These are phyloP conservation scores for Amauroascus verrucosus DNA, from an alignment of 2,329 filamentous ascomycete genomes.

Conservation along the genomic window DNA sequence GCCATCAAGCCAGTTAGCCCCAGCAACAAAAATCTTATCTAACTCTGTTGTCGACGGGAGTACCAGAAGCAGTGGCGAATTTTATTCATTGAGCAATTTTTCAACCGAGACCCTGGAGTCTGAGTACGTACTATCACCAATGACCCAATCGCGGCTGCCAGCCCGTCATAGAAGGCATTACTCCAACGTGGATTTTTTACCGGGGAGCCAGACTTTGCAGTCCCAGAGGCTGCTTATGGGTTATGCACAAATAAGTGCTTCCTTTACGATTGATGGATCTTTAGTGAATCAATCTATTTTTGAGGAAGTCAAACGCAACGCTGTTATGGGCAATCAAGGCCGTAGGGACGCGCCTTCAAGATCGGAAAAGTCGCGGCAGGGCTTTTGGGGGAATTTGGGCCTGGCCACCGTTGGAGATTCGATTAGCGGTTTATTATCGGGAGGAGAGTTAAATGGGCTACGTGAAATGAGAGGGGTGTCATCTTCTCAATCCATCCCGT, in stretches of 20 bases:
- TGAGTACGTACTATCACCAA: constrained; percentile 55
- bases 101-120: constrained; percentile 88
- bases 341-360: constrained; percentile 62
- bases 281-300: constrained; percentile 82
- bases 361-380: constrained; percentile 58
- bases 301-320: constrained; percentile 91
- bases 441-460: constrained; percentile 80
- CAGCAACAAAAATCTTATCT: constrained; percentile 36
- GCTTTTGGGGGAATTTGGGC: constrained; percentile 72
- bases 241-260: constrained; percentile 86
- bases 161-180: constrained; percentile 34
- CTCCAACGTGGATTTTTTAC: constrained; percentile 33
- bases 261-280: constrained; percentile 84
- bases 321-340: constrained; percentile 70
- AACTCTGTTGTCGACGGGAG: constrained; percentile 53
- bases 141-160: constrained; percentile 45
- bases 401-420: constrained; percentile 85
- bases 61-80: constrained; percentile 83
- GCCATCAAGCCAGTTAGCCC: constrained; percentile 26
- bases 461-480: constrained; percentile 87
- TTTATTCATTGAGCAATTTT: constrained; percentile 90
- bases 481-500: constrained; percentile 74
- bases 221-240: constrained; percentile 88
- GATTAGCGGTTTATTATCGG: constrained; percentile 74
- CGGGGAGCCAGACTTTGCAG: constrained; percentile 18